Evolutionary conservation across 768 basidiomycete genomes (phyloP), one percentile per base, ranked within the genome.

Genomic region (Tricholomella constricta): DNA sequence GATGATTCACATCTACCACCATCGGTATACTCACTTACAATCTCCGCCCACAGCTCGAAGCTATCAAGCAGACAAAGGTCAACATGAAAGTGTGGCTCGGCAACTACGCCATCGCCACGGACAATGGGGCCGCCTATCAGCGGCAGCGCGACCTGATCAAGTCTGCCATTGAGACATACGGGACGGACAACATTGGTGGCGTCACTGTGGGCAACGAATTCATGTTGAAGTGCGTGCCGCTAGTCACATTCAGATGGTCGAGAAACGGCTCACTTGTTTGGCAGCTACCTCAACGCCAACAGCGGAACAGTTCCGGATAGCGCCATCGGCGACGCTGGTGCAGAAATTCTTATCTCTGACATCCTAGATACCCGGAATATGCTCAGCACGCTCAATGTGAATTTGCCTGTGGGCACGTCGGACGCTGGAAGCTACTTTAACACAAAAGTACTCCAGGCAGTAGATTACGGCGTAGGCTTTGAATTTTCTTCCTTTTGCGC

Each of bases 201-300:
- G 63, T 98, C 34, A 94, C 88, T 11, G 94, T 97, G 29, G 94
- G 96, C 29, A 96, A 97, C 65, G 94, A 96, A 70, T 92, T 83
- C 65, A 90, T 93, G 65, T 78, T 94, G 44, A 83, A 94, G 84
- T 88, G 43, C 3, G 79, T 72, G 7, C 36, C 17, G 36, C 35
- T 19, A 37, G 60, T 23, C 22, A 49, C 51, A 34, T 2, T 40
- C 8, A 31, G 23, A 20, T 10, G 23, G 25, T 31, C 6, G 27
- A 14, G 32, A 17, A 14, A 37, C 12, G 17, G 23, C 40, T 38
- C 26, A 49, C 52, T 58, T 42, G 17, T 25, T 27, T 20, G 29
- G 37, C 56, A 91, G 89, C 66, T 88, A 84, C 56, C 65, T 92
- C 36, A 82, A 64, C 26, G 70, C 61, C 1, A 76, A 81, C 51